Conservation (phyloP, 495 filamentous ascomycete species). For the Penicillium soppii region DNA sequence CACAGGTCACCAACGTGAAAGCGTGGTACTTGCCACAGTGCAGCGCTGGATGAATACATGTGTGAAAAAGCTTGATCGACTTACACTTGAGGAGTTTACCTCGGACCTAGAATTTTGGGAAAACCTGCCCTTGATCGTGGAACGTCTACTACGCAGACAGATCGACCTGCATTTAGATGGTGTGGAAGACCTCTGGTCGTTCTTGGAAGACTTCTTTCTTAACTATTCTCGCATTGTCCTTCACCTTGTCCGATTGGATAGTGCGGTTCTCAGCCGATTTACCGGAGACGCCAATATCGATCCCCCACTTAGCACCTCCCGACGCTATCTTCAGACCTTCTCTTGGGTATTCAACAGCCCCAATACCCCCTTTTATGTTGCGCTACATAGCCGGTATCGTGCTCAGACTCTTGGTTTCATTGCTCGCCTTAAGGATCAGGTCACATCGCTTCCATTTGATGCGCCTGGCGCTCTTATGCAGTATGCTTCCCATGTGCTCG, state of each 20-base stretch:
- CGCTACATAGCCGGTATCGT: conserved; percentile 24
- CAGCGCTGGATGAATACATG: conserved; percentile 38
- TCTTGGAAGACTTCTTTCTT: conserved; percentile 38
- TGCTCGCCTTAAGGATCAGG: conserved; percentile 27
- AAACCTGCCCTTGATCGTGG: conserved; percentile 43
- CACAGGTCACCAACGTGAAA: conserved; percentile 32
- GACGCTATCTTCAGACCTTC: conserved; percentile 28
- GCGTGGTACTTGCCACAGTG: conserved; percentile 21
- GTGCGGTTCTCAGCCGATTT: conserved; percentile 18
- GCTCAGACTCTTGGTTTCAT: conserved; percentile 24
- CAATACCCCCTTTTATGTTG: conserved; percentile 32
- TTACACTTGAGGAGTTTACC: conserved; percentile 25
- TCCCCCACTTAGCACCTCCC: conserved; percentile 25
- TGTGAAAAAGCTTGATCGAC: conserved; percentile 26
- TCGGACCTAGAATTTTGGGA: conserved; percentile 56
- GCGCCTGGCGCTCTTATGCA: conserved; percentile 3
- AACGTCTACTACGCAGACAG: conserved; percentile 42
- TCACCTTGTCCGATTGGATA: conserved; percentile 39
- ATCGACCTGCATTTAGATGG: conserved; percentile 31
- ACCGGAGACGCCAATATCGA: conserved; percentile 22
- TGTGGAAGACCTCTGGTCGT: conserved; percentile 20
- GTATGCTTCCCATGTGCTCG: not conserved
- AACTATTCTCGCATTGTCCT: conserved; percentile 34
- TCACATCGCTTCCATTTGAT: conserved; percentile 26
- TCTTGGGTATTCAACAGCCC: conserved; percentile 31